Base-by-base conservation (phyloP, 176 grass and related monocot species). In the Pontederia paniculata region DNA sequence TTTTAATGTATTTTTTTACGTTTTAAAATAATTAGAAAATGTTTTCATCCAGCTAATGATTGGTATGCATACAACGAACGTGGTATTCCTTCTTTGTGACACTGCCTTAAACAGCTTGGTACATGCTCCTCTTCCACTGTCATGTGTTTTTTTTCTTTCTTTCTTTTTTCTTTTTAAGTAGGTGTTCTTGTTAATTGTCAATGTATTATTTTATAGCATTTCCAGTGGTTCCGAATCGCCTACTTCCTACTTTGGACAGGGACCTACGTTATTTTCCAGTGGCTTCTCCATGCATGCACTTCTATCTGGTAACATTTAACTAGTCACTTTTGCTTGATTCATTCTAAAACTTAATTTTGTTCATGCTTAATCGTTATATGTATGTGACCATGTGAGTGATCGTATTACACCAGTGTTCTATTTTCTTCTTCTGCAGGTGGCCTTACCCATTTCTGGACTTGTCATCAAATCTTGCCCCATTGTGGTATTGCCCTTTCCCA, bases 361-460 rank as follows among this genome's bases (percentile, higher is more conserved):
- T n/a, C n/a, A n/a, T n/a, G n/a, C n/a, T n/a, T n/a, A n/a, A n/a
- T n/a, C n/a, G n/a, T n/a, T n/a, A n/a, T n/a, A n/a, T n/a, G n/a
- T n/a, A n/a, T n/a, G n/a, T n/a, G n/a, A n/a, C n/a, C n/a, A n/a
- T n/a, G n/a, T n/a, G n/a, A n/a, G n/a, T n/a, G n/a, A n/a, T n/a
- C n/a, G n/a, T n/a, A n/a, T n/a, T n/a, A n/a, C n/a, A n/a, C n/a
- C n/a, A n/a, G n/a, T n/a, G n/a, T n/a, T n/a, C n/a, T n/a, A 11
- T 12, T 63, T 75, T 74, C 52, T 18, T 41, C 45, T 57, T 20
- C 12, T 63, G 47, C 72, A 95, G 89, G 85, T 89, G 90, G 90
- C 85, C 90, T 76, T 95, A 95, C 65, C 89, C 89, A 16, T 95
- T 95, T 83, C 75, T 95, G 43, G 89, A 95, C 63, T 69, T 89